Base-by-base conservation (phyloP, 139 green algal genomes). In the Desmodesmus armatus region DNA sequence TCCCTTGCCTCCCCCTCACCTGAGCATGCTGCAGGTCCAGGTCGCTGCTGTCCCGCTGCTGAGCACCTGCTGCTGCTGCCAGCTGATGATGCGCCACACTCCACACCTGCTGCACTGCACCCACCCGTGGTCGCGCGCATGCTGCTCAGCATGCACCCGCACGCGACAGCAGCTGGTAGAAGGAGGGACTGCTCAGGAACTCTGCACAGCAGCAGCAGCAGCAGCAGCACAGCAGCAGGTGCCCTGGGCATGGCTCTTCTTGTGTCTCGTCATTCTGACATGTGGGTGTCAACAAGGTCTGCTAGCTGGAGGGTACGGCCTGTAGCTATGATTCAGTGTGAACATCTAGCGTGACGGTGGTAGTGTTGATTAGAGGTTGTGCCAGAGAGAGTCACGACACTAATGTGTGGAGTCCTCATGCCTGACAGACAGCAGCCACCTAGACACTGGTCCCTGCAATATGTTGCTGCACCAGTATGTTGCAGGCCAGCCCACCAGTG, bases 41-140 rank as follows among this genome's bases (percentile, higher is more conserved):
- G 90, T n/a, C n/a, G n/a, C 60, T 5, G 35, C 60, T 49, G 89
- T 67, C 13, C 70, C 85, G 0, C 37, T 65, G 2, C 74, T 27
- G 11, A 78, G 72, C 15, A 86, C 53, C 21, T 60, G 53, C 51
- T 76, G 49, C 37, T 89, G 85, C 27, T 47, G 69, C 39, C 29
- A 67, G n/a, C 31, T 77, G 6, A 93, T 85, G 58, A 93, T 94
- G 78, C 93, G 87, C 91, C 93, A 95, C 83, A 91, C 90, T 55
- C 66, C 37, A 65, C 94, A 97, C 0, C 40, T 19, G 83, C 82
- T 94, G 90, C 94, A 96, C 86, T 96, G 89, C 43, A 95, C 81
- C 67, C 37, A 75, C 94, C 94, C 96, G 83, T 95, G 92, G 74
- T 95, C 92, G 15, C 94, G 78, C 27, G 93, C 80, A 75, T 94